Evolutionary conservation across 2,329 filamentous ascomycete genomes (phyloP).

Genomic region (Hysterium pulicare): DNA sequence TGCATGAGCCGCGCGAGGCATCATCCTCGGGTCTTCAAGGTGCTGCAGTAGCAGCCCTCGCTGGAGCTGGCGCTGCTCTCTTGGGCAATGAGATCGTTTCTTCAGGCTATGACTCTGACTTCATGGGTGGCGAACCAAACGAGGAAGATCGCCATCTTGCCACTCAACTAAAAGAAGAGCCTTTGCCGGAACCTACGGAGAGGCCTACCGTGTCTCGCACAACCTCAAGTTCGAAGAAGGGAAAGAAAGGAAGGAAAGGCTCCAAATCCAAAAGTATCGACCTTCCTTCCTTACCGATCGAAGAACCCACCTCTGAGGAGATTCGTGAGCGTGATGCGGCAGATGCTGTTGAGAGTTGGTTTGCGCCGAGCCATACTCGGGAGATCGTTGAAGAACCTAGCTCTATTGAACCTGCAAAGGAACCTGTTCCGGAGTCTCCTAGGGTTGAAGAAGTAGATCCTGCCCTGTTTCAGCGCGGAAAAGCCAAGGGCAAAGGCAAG

Average conservation of each 20-base stretch:
- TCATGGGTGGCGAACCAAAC: constrained; percentile 23
- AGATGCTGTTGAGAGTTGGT: constrained; percentile 25
- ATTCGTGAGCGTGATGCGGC: constrained; percentile 21
- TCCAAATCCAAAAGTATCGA: constrained; percentile 24
- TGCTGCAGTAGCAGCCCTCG: constrained; percentile 24
- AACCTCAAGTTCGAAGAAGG: constrained; percentile 17
- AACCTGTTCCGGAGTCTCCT: constrained; percentile 2
- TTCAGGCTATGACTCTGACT: constrained; percentile 13
- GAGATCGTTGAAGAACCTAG: constrained; percentile 7
- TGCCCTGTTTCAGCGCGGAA: constrained; percentile 15
- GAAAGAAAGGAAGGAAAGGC: constrained; percentile 32
- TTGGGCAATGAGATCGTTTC: constrained; percentile 16
- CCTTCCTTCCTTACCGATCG: constrained; percentile 6
- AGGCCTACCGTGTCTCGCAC: constrained; percentile 9
- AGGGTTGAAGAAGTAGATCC: constrained; percentile 11
- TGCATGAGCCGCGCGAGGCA: background rate
- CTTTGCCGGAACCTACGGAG: constrained; percentile 2
- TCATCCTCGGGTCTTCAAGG: constrained; percentile 24
- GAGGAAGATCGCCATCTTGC: constrained; percentile 18
- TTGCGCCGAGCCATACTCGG: constrained; percentile 3
- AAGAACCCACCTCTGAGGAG: constrained; percentile 18
- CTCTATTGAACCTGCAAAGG: constrained; percentile 4
- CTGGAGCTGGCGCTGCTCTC: constrained; percentile 22
- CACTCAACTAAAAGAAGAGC: constrained; percentile 9
- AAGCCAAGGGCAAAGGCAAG: constrained; percentile 22